Percentiles rank a stretch among this genome's conserved stretches.
Conservation (phyloP, 768 basidiomycete genomes). For the Mycena epipterygia region DNA sequence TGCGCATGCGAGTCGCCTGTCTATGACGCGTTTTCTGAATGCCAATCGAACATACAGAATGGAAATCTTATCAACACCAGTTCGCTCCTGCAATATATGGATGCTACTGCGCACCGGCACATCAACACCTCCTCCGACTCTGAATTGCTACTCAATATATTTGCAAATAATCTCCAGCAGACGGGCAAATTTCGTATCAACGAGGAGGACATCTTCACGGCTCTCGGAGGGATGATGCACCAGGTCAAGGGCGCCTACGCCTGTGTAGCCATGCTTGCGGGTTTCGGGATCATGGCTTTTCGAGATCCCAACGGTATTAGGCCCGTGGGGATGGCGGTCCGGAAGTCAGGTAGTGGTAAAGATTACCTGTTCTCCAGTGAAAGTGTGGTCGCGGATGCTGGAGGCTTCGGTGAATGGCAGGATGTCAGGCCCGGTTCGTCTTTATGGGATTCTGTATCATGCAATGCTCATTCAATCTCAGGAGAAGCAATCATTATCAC, state of each 20-base stretch:
- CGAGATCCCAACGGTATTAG: conserved; percentile 98
- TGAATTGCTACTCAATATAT: conserved; percentile 96
- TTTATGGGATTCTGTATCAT: conserved; percentile 3
- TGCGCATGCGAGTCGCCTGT: conserved; percentile 76
- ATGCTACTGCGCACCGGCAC: conserved; percentile 95
- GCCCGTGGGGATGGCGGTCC: conserved; percentile 87
- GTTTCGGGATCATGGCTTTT: conserved; percentile 98
- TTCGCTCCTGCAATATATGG: conserved; percentile 91
- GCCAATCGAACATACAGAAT: conserved; percentile 69
- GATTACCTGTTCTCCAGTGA: conserved; percentile 96
- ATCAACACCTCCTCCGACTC: conserved; percentile 99
- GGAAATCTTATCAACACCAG: conserved; percentile 97
- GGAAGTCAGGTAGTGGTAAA: conserved; percentile 68
- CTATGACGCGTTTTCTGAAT: conserved; percentile 19
- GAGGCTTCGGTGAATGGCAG: conserved; percentile 92
- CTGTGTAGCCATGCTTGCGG: conserved; percentile 98
- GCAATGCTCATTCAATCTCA: conserved; percentile 44
- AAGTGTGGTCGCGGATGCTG: conserved; percentile 95
- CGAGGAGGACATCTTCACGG: conserved; percentile 98
- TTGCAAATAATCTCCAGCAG: conserved; percentile 97
- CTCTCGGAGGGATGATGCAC: conserved; percentile 89
- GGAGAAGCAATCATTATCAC: conserved; percentile 98
- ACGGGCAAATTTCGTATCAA: conserved; percentile 99
- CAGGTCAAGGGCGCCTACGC: conserved; percentile 95
- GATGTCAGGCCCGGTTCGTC: conserved; percentile 89